Percentiles rank a stretch among this genome's conserved stretches.
phyloP scores from a whole-genome alignment of 192 early-diverging fungal genomes.

The Podila minutissima region DNA sequence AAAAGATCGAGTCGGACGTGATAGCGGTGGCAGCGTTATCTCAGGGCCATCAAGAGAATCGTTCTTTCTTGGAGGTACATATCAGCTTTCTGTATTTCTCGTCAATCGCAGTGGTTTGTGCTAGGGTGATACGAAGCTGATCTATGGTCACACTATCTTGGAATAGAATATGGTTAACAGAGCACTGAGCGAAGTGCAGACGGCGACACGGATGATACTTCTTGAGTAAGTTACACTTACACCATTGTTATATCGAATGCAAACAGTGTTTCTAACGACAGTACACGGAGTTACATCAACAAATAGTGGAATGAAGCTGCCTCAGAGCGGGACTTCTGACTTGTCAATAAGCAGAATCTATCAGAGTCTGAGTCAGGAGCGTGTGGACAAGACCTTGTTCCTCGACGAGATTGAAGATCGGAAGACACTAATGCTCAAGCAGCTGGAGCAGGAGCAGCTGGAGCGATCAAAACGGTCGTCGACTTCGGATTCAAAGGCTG shows the following conservation, averaged over 20 bases:
- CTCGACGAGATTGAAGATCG: neutral
- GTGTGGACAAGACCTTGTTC: neutral
- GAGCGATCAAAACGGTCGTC: neutral
- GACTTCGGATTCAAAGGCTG: neutral
- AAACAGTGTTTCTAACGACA: too few relatives aligned
- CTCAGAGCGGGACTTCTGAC: neutral
- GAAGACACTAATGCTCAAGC: neutral
- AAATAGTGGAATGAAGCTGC: neutral
- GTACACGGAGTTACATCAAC: neutral
- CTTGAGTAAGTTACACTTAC: conserved; percentile 10
- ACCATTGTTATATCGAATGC: too few relatives aligned
- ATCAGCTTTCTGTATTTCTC: neutral
- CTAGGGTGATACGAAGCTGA: neutral
- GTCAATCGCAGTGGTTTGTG: too few relatives aligned
- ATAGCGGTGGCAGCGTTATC: neutral
- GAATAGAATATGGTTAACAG: conserved; percentile 6
- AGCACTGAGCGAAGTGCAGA: neutral
- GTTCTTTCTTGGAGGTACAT: neutral
- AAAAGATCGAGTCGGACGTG: neutral
- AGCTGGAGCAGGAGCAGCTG: neutral
- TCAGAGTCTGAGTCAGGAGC: neutral
- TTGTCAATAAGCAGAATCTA: neutral
- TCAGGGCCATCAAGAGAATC: neutral
- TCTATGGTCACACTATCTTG: neutral
- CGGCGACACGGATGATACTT: neutral